Conservation (phyloP, 345 rosid genomes). For the Eucalyptus sideroxylon region DNA sequence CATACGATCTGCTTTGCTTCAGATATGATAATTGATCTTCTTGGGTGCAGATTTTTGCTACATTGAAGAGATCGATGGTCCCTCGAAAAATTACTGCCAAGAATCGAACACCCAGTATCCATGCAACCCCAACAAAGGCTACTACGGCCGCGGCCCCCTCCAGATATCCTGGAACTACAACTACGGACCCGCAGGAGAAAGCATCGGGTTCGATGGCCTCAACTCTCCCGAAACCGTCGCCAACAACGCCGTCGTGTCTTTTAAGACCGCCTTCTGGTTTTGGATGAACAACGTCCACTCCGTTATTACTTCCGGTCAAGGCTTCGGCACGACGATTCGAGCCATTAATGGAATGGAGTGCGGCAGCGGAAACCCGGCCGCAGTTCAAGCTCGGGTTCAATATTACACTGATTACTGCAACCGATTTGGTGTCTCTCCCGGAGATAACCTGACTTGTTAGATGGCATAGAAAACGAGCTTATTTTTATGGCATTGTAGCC, state of each 20-base stretch:
- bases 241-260: conserved; percentile 16
- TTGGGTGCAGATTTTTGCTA: conserved; percentile 7
- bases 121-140: conserved; percentile 12
- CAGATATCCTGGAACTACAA: conserved; percentile 44
- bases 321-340: conserved; percentile 33
- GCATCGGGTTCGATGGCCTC: conserved; percentile 16
- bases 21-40: background rate
- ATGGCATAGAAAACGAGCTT: background rate
- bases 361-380: conserved; percentile 6
- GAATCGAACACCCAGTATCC: background rate
- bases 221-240: conserved; percentile 26
- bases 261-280: conserved; percentile 39
- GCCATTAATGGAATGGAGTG: conserved; percentile 42
- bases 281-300: conserved; percentile 40
- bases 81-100: background rate
- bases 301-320: conserved; percentile 13
- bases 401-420: conserved; percentile 5
- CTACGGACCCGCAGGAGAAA: conserved; percentile 33
- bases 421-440: background rate
- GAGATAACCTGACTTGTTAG: background rate
- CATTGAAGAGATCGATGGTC: conserved; percentile 2
- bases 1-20: background rate
- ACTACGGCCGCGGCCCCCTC: conserved; percentile 43
- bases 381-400: conserved; percentile 17
- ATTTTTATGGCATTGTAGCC: background rate